Evolutionary conservation across 805 yeast species (phyloP), one percentile per base, ranked within the genome.

Genomic region (Kurtzmaniella cleridarum): DNA sequence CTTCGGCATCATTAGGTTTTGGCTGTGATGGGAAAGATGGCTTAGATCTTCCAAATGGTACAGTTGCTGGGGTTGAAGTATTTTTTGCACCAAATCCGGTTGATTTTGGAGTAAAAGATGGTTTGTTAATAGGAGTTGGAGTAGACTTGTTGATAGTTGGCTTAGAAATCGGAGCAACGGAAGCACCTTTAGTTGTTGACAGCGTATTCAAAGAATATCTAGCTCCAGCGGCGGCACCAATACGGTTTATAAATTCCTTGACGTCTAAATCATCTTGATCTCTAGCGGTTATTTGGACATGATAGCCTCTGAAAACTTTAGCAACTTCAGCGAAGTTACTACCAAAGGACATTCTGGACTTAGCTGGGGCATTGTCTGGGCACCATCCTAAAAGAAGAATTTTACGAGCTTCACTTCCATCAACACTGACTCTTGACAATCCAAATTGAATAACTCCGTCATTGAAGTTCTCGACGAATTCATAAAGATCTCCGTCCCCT

Each of bases 281-380:
- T 64, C 98, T 80, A n/a, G 98, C 98, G 35, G 96, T 89, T 48
- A 93, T 81, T 63, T 93, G 97, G 39, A 93, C 90, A 58, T 93
- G 98, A 64, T 91, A 93, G 34, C 95, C 95, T 49, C 73, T 72
- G 53, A 85, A 71, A 15, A 78, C 69, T 42, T 73, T 78, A 20
- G 89, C 77, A 15, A 85, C 84, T 30, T 81, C 85, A 30, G 86
- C 88, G 48, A 84, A 81, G 60, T 84, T 85, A 43, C 78, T 65
- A 20, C 91, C 89, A 62, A 81, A 85, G 1, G 89, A 80, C 34
- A 86, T 75, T 51, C 88, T 76, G 20, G 82, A 71, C 55, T 81
- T 84, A 70, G 72, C 46, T 38, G 97, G 95, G 16, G 95, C 90
- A 41, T 91, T 86, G 60, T 93, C 98, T 5, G 98, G 98, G 65